These are phyloP conservation scores for Barnettozyma populi DNA, from an alignment of 805 yeast genomes.

Conservation along the genomic window DNA sequence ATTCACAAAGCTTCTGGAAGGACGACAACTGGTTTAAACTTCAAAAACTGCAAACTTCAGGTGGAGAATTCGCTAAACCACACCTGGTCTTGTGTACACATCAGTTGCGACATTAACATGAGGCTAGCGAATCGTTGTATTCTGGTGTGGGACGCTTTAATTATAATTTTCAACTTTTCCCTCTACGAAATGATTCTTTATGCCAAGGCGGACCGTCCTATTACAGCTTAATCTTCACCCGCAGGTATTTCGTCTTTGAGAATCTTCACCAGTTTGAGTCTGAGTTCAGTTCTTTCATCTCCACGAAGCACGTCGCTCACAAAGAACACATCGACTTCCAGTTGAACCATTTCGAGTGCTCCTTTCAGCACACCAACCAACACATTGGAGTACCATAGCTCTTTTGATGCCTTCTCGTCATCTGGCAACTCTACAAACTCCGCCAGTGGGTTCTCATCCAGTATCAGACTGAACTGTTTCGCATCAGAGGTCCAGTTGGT, in stretches of 20 bases:
- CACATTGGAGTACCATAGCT: slow-evolving; percentile 90
- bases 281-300: slow-evolving; percentile 72
- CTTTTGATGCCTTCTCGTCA: slow-evolving; percentile 61
- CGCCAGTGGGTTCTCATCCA: slow-evolving; percentile 84
- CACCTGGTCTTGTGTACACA: no score
- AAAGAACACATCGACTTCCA: slow-evolving; percentile 80
- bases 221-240: slow-evolving; percentile 65
- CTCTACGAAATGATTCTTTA: no score
- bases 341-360: slow-evolving; percentile 91
- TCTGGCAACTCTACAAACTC: slow-evolving; percentile 94
- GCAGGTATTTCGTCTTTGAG: slow-evolving; percentile 95
- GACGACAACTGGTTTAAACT: no score
- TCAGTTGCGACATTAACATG: no score
- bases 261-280: slow-evolving; percentile 62
- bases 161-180: no score
- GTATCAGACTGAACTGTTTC: slow-evolving; percentile 63
- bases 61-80: no score
- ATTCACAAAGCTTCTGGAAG: no score
- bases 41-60: no score
- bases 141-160: no score
- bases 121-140: no score
- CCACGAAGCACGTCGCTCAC: slow-evolving; percentile 80
- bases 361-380: slow-evolving; percentile 88
- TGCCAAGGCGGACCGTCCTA: neutral
- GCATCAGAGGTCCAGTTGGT: slow-evolving; percentile 74